phyloP scores from a whole-genome alignment of 257 asterid species.

The Linderniella brevidens region DNA sequence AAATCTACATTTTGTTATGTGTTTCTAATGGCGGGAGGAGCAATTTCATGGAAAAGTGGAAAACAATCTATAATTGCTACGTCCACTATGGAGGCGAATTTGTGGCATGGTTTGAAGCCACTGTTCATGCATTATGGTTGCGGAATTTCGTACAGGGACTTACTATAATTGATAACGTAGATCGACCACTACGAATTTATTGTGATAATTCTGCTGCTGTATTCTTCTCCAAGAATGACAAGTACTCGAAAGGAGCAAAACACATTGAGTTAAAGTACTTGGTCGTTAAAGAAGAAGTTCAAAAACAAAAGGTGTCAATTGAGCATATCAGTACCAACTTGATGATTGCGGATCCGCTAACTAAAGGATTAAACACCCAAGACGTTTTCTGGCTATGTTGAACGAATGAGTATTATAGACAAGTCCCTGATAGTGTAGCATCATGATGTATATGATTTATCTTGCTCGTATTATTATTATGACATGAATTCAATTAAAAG shows the following conservation, averaged over 20 bases:
- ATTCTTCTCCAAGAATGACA: constrained; percentile 1
- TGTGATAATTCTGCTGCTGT: neutral
- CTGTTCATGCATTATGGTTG: neutral
- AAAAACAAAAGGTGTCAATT: neutral
- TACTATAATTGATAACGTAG: neutral
- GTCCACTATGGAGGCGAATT: constrained; percentile 3
- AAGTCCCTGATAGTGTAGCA: neutral
- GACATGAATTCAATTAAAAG: neutral
- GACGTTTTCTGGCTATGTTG: neutral
- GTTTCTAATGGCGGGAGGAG: neutral
- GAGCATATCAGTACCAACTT: neutral
- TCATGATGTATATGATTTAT: too few relatives aligned
- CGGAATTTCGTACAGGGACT: neutral
- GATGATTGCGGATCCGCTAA: neutral
- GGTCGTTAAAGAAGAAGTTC: neutral
- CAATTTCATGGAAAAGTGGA: neutral
- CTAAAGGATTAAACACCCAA: neutral
- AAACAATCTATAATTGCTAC: neutral
- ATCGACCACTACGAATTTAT: neutral
- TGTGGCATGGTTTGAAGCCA: constrained; percentile 1
- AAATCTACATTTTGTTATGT: neutral
- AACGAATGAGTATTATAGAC: neutral
- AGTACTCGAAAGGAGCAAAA: neutral
- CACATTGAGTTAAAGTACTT: neutral
- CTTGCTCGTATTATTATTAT: neutral